These are phyloP conservation scores for Calonectria pseudoturangicola DNA, from an alignment of 2,329 filamentous ascomycete genomes.

Conservation along the genomic window DNA sequence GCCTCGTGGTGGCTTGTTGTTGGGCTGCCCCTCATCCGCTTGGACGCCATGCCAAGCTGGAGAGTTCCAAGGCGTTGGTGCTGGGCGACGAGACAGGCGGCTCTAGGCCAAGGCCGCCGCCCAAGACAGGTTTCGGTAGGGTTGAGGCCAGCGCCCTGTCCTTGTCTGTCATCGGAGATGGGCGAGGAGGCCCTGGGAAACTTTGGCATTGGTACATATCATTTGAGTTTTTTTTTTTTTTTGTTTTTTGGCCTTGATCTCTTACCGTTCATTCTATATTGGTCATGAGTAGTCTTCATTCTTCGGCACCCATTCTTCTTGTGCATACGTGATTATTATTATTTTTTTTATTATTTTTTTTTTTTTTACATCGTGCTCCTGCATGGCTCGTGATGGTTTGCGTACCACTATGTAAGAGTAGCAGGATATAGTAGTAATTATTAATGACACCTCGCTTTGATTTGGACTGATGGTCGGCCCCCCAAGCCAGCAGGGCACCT, in stretches of 20 bases:
- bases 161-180: conserved; percentile 22
- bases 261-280: neutral
- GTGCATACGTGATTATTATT: no score
- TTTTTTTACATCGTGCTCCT: neutral
- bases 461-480: neutral
- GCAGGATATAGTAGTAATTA: no score
- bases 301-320: neutral
- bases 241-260: neutral
- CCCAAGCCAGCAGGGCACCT: neutral
- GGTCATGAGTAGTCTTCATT: no score
- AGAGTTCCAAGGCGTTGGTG: conserved; percentile 27
- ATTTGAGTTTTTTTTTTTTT: neutral
- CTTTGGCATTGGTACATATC: neutral
- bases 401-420: neutral
- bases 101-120: conserved; percentile 4
- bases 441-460: neutral
- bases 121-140: conserved; percentile 7
- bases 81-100: conserved; percentile 10
- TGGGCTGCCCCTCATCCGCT: conserved; percentile 4
- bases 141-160: neutral
- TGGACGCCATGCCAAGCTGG: neutral
- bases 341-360: no score
- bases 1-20: conserved; percentile 23
- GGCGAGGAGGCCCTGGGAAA: conserved; percentile 17
- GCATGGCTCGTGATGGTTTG: neutral